phyloP scores from a whole-genome alignment of 129 eudicot genomes.

The Artemisia argyi region DNA sequence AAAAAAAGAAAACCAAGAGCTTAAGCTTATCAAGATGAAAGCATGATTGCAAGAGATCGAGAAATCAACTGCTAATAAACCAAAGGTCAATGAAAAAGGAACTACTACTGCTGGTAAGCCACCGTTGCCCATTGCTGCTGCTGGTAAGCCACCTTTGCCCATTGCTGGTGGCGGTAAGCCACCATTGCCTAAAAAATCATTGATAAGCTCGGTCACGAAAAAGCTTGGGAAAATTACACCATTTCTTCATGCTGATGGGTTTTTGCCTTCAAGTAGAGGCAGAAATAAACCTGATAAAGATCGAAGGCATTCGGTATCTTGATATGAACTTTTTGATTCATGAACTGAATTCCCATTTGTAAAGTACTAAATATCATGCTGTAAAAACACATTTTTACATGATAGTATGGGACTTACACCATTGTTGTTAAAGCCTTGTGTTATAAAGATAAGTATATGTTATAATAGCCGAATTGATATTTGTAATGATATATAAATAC shows the following conservation, averaged over 20 bases:
- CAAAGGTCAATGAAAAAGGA: background rate
- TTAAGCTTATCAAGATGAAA: slow-evolving; percentile 74
- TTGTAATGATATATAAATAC: background rate
- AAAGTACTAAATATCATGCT: slow-evolving; percentile 13
- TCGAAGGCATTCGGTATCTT: slow-evolving; percentile 70
- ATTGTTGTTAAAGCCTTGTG: slow-evolving; percentile 5
- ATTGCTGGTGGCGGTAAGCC: slow-evolving; percentile 41
- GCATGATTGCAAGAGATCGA: slow-evolving; percentile 68
- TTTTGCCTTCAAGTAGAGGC: slow-evolving; percentile 45
- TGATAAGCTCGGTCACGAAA: slow-evolving; percentile 70
- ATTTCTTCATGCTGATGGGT: slow-evolving; percentile 51
- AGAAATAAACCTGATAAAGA: slow-evolving; percentile 61
- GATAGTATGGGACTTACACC: slow-evolving; percentile 6
- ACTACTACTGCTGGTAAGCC: slow-evolving; percentile 5
- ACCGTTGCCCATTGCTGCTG: slow-evolving; percentile 1
- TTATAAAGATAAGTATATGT: background rate
- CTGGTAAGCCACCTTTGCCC: slow-evolving; percentile 12
- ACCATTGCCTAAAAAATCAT: slow-evolving; percentile 70
- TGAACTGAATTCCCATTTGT: background rate
- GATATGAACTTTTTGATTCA: background rate
- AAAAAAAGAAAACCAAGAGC: slow-evolving; percentile 78
- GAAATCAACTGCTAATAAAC: slow-evolving; percentile 25
- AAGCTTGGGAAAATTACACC: slow-evolving; percentile 61
- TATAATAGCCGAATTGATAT: background rate
- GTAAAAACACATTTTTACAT: slow-evolving; percentile 24